A percentile compares a stretch with the other conserved stretches of the same genome.
phyloP scores from a whole-genome alignment of 495 filamentous ascomycete species.

The Mycothermus thermophilus region DNA sequence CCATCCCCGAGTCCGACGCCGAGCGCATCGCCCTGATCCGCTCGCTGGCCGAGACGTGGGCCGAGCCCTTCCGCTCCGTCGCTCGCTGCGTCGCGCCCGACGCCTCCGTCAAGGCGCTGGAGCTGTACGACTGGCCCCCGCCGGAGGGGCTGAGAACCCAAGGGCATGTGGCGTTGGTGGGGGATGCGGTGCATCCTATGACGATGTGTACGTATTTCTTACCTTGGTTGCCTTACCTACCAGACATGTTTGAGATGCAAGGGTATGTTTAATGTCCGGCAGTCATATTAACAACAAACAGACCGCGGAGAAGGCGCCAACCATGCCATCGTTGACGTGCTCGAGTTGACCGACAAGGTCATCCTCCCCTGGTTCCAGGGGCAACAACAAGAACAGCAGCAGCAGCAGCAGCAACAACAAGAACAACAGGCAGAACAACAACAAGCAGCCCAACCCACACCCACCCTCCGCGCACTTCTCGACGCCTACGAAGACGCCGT shows the following conservation, averaged over 20 bases:
- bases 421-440: not conserved
- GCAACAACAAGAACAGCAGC: too few species aligned
- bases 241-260: too few species aligned
- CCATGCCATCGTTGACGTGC: constrained; percentile 29
- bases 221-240: not conserved
- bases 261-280: too few species aligned
- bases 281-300: constrained; percentile 10
- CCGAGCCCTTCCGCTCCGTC: constrained; percentile 39
- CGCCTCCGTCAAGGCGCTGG: constrained; percentile 35
- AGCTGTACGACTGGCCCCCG: constrained; percentile 42
- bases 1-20: constrained; percentile 26
- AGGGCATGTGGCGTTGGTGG: constrained; percentile 38
- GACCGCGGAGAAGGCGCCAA: constrained; percentile 33
- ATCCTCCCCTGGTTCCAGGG: constrained; percentile 6
- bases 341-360: not conserved
- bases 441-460: too few species aligned
- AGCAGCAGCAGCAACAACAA: not conserved
- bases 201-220: constrained; percentile 38
- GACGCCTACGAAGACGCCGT: constrained; percentile 38
- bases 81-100: constrained; percentile 33
- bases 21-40: constrained; percentile 41
- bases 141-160: constrained; percentile 12
- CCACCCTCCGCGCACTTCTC: constrained; percentile 21
- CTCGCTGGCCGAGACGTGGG: constrained; percentile 37
- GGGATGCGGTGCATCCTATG: constrained; percentile 53